Evolutionary conservation across 441 rosid species (phyloP).

Genomic region (Heliophila coronopifolia): DNA sequence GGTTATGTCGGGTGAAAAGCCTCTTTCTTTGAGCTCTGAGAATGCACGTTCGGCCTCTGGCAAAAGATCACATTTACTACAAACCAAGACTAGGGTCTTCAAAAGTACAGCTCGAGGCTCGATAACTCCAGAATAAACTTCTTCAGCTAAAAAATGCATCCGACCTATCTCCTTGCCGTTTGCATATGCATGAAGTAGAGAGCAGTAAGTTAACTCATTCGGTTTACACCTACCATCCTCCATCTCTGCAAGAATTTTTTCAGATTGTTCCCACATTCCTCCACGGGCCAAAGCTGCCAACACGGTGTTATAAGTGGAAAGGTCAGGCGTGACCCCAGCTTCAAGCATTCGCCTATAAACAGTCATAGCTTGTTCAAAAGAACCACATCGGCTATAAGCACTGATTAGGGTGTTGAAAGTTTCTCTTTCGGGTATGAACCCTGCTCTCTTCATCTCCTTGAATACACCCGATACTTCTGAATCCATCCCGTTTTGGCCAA

Average conservation of each 20-base stretch:
- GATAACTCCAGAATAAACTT: conserved; percentile 62
- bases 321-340: conserved; percentile 74
- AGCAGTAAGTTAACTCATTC: conserved; percentile 72
- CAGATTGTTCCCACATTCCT: conserved; percentile 91
- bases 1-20: conserved; percentile 59
- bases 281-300: conserved; percentile 91
- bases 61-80: conserved; percentile 71
- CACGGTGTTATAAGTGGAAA: conserved; percentile 83
- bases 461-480: conserved; percentile 82
- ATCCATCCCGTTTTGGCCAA: conserved; percentile 86
- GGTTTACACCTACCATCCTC: conserved; percentile 67
- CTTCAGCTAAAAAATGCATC: conserved; percentile 69
- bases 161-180: conserved; percentile 69
- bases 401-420: conserved; percentile 85
- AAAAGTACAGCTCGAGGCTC: conserved; percentile 69
- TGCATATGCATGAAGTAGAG: conserved; percentile 87
- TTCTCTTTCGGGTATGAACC: conserved; percentile 82
- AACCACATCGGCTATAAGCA: conserved; percentile 85
- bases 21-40: conserved; percentile 57
- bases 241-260: conserved; percentile 75
- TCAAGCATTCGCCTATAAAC: conserved; percentile 80
- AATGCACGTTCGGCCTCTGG: conserved; percentile 73
- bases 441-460: conserved; percentile 96
- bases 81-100: conserved; percentile 81
- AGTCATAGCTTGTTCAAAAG: conserved; percentile 76